Evolutionary conservation across 1,139 yeast genomes (phyloP), one percentile per base, ranked within the genome.

Genomic region (Candida dubliniensis): DNA sequence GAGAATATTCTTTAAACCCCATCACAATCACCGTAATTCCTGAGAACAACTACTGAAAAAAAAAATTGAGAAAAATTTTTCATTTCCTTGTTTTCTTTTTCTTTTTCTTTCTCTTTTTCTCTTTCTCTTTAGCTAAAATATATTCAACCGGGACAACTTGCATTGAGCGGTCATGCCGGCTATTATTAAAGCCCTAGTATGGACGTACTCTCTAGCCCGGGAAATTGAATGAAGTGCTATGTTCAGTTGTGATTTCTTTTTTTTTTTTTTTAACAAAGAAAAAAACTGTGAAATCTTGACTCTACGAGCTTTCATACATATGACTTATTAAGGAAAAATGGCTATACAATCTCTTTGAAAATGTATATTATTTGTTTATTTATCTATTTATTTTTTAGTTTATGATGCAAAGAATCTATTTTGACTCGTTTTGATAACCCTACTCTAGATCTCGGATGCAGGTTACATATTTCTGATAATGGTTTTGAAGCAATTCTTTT

Each of bases 141-240:
- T 38, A 38, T 41, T 43, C 42, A 48, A 43, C 58, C 66, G 59
- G 67, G 66, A 52, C 54, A 43, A 50, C 54, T 59, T 62, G 58
- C 61, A 60, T 44, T 61, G 67, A 61, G 59, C 66, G 67, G 52
- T 47, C 65, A 60, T 60, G 67, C 65, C 46, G 67, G 62, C 47
- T 43, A 34, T 26, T 11, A 8, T 34, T 38, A 13, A 10, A 14
- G 46, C 59, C 65, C 66, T 61, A 63, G 66, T 61, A 65, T 61
- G 64, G 59, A 50, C 65, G 66, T 64, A 57, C 70, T 62, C 71
- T 64, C 70, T 64, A 61, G 60, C 70, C 69, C 59, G 71, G 61
- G 35, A 66, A 57, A 66, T 53, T 40, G 36, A 30, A 24, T 39
- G 54, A 62, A 57, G 50, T 49, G 51, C 54, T 53, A 55, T 47